Conservation (phyloP, 2,329 filamentous ascomycete species). For the Coccinonectria pachysandricola region DNA sequence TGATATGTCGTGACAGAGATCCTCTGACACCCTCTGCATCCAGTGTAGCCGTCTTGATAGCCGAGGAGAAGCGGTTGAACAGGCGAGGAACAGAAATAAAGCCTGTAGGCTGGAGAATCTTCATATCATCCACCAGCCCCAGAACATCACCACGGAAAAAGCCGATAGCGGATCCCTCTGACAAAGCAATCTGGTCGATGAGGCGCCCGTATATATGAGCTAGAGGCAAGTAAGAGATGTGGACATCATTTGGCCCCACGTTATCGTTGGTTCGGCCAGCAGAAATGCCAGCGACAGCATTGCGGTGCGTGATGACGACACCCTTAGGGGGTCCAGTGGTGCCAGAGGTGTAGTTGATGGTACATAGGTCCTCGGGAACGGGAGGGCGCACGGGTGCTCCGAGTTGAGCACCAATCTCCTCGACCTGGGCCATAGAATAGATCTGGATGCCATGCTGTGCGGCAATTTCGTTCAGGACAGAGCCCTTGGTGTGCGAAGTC, state of each 20-base stretch:
- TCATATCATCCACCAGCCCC: constrained; percentile 82
- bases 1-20: constrained; percentile 66
- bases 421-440: constrained; percentile 70
- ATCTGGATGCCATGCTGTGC: constrained; percentile 65
- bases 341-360: constrained; percentile 85
- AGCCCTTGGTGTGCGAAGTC: constrained; percentile 66
- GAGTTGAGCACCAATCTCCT: constrained; percentile 64
- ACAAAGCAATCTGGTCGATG: constrained; percentile 64
- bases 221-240: constrained; percentile 81
- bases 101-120: constrained; percentile 69
- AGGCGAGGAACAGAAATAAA: constrained; percentile 87
- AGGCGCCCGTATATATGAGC: constrained; percentile 92
- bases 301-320: constrained; percentile 71
- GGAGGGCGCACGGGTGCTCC: constrained; percentile 64
- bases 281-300: constrained; percentile 64
- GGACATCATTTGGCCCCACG: constrained; percentile 44
- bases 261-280: constrained; percentile 46
- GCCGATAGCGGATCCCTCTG: constrained; percentile 64
- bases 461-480: constrained; percentile 67
- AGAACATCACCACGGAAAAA: constrained; percentile 91
- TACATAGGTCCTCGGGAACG: constrained; percentile 64
- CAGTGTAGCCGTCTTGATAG: constrained; percentile 68
- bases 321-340: constrained; percentile 78
- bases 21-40: constrained; percentile 73
- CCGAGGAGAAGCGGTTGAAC: constrained; percentile 81